phyloP scores from a whole-genome alignment of 257 asterid genomes.

The Primulina huaijiensis region DNA sequence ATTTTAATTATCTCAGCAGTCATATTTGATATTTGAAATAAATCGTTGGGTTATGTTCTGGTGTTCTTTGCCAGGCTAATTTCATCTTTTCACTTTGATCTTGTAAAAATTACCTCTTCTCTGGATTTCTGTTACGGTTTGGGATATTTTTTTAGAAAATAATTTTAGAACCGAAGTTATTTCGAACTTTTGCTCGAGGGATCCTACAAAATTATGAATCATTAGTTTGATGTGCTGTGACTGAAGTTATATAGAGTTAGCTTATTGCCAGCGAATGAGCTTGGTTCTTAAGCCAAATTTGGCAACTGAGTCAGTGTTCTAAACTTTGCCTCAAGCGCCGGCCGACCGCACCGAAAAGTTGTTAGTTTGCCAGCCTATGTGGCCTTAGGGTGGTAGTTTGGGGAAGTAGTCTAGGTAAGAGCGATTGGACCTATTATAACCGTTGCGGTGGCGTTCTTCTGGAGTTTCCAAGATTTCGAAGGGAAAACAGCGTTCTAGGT shows the following conservation, averaged over 20 bases:
- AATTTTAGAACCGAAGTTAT: neutral
- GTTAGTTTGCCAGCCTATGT: too few relatives aligned
- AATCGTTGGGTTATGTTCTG: neutral
- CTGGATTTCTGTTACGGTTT: neutral
- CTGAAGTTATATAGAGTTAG: neutral
- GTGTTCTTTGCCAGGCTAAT: neutral
- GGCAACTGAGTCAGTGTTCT: too few relatives aligned
- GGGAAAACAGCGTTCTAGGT: too few relatives aligned
- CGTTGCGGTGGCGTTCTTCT: too few relatives aligned
- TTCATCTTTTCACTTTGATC: neutral
- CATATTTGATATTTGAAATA: neutral
- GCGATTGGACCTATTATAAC: too few relatives aligned
- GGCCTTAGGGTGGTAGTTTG: too few relatives aligned
- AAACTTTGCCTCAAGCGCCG: too few relatives aligned
- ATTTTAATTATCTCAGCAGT: neutral
- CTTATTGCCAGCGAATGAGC: neutral
- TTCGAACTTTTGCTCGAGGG: neutral
- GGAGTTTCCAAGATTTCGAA: too few relatives aligned
- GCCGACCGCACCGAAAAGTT: too few relatives aligned
- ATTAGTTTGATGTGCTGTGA: neutral
- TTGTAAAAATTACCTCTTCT: neutral
- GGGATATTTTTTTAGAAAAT: neutral
- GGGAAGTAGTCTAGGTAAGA: too few relatives aligned
- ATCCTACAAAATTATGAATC: neutral
- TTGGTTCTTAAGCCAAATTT: too few relatives aligned